Percentiles rank a stretch among this genome's conserved stretches.
Evolutionary conservation across 805 yeast genomes (phyloP).

Genomic region (Myxozyma melibiosi): DNA sequence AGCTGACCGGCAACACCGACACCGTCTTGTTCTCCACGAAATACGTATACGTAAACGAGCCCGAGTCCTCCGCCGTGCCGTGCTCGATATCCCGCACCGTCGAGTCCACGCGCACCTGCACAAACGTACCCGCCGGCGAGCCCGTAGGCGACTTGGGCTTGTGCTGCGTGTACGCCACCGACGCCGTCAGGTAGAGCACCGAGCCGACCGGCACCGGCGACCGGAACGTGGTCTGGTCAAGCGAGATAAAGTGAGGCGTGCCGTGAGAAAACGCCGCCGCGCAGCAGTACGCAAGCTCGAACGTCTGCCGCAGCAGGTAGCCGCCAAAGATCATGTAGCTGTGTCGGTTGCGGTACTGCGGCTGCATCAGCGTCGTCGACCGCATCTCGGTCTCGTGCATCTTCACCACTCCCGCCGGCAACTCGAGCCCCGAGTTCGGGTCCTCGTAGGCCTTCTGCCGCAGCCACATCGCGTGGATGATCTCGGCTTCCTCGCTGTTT

Average conservation of each 20-base stretch:
- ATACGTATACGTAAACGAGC: slow-evolving; percentile 86
- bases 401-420: slow-evolving; percentile 24
- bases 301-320: slow-evolving; percentile 85
- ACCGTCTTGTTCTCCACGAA: slow-evolving; percentile 59
- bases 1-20: slow-evolving; percentile 82
- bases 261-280: slow-evolving; percentile 87
- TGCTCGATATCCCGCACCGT: slow-evolving; percentile 69
- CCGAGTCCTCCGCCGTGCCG: slow-evolving; percentile 67
- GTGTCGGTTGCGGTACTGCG: slow-evolving; percentile 93
- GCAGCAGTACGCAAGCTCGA: slow-evolving; percentile 90
- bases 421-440: slow-evolving; percentile 34
- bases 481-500: slow-evolving; percentile 65
- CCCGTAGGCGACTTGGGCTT: slow-evolving; percentile 23
- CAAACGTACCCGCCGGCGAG: slow-evolving; percentile 62
- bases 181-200: slow-evolving; percentile 78
- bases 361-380: slow-evolving; percentile 90
- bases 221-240: slow-evolving; percentile 88
- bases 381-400: slow-evolving; percentile 70
- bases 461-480: slow-evolving; percentile 78
- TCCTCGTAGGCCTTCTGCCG: slow-evolving; percentile 34
- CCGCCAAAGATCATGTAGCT: slow-evolving; percentile 96
- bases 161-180: slow-evolving; percentile 70
- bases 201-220: slow-evolving; percentile 97
- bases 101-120: slow-evolving; percentile 89
- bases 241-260: slow-evolving; percentile 83